Evolutionary conservation across 306 rosid species (phyloP).

Genomic region (Prunus dulcis): DNA sequence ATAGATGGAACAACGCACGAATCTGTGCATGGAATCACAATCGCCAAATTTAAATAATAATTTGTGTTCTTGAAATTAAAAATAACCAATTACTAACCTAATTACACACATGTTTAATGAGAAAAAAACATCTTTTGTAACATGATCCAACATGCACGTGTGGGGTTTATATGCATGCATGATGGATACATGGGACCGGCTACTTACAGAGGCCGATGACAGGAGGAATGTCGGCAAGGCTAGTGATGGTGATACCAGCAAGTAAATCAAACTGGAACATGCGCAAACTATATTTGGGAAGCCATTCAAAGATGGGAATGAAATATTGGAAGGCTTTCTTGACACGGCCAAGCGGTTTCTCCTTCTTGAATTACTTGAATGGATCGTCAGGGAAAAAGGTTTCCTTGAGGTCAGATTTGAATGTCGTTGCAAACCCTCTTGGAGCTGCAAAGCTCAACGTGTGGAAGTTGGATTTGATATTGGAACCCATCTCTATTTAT

Average conservation of each 20-base stretch:
- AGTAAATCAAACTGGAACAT: slow-evolving; percentile 50
- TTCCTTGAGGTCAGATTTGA: slow-evolving; percentile 55
- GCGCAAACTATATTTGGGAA: slow-evolving; percentile 43
- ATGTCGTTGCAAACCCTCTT: slow-evolving; percentile 26
- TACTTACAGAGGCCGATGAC: slow-evolving; percentile 75
- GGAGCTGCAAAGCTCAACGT: slow-evolving; percentile 45
- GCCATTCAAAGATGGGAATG: slow-evolving; percentile 68
- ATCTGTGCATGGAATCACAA: slow-evolving; percentile 35
- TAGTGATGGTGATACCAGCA: slow-evolving; percentile 76
- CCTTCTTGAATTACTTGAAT: slow-evolving; percentile 39
- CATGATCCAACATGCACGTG: too few relatives aligned
- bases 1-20: slow-evolving; percentile 80
- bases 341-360: not conserved
- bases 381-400: slow-evolving; percentile 62
- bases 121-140: too few relatives aligned
- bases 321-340: slow-evolving; percentile 49
- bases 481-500: too few relatives aligned
- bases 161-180: too few relatives aligned
- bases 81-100: too few relatives aligned
- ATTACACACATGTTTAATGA: too few relatives aligned
- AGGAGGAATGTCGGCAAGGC: slow-evolving; percentile 78
- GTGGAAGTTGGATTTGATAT: too few relatives aligned
- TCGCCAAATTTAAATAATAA: too few relatives aligned
- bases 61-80: too few relatives aligned
- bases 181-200: too few relatives aligned